Conservation (phyloP, 352 stramenopile species). For the Thalassiosira mediterranea region DNA sequence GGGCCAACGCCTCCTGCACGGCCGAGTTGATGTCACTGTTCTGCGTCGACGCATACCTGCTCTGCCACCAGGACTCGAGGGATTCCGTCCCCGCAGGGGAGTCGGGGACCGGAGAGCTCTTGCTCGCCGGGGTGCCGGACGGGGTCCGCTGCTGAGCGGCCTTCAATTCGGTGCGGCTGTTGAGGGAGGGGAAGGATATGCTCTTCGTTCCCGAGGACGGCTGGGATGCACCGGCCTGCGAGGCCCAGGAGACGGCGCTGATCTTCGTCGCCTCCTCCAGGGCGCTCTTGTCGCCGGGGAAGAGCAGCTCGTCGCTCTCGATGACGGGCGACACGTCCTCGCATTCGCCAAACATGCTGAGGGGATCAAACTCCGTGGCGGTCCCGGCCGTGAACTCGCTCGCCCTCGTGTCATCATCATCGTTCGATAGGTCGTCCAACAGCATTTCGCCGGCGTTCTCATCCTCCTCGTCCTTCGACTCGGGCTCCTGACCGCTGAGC, state of each 20-base stretch:
- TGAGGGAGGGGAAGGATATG: constrained; percentile 22
- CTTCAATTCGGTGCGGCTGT: not conserved
- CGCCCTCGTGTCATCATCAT: constrained; percentile 11
- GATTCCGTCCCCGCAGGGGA: constrained; percentile 49
- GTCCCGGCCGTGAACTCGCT: constrained; percentile 36
- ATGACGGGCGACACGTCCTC: constrained; percentile 26
- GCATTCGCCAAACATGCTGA: constrained; percentile 44
- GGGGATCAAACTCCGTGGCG: constrained; percentile 48
- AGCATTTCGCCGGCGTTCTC: not conserved
- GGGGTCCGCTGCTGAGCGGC: not conserved
- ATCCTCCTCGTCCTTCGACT: constrained; percentile 6
- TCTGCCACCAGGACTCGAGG: constrained; percentile 54
- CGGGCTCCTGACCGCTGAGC: too few relatives aligned
- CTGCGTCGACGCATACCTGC: constrained; percentile 28
- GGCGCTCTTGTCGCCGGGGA: not conserved
- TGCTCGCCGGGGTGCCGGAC: not conserved
- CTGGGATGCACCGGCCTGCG: not conserved
- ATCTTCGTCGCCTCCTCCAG: not conserved
- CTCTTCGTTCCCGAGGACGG: constrained; percentile 11
- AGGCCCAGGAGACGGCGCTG: not conserved
- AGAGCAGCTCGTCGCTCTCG: not conserved
- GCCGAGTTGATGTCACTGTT: constrained; percentile 45
- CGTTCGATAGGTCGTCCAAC: not conserved
- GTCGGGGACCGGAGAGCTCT: not conserved
- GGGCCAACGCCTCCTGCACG: constrained; percentile 35